Conservation (phyloP, 2,329 filamentous ascomycete genomes). For the Cladosporium sp. region DNA sequence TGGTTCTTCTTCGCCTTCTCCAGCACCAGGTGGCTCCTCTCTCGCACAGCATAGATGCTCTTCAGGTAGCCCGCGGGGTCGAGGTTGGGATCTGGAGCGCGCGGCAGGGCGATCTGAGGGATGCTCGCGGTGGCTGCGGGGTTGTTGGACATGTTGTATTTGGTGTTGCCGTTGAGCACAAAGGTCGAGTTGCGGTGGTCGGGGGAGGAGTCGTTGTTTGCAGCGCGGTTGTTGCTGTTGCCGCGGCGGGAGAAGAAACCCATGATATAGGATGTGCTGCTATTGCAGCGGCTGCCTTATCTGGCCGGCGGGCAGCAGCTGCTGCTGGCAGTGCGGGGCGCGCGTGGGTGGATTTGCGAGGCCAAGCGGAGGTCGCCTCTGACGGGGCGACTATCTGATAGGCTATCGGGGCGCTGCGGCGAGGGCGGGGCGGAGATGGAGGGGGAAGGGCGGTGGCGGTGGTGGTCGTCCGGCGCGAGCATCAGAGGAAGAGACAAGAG, state of each 20-base stretch:
- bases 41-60: slow-evolving; percentile 82
- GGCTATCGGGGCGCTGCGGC: slow-evolving; percentile 1
- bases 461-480: neutral
- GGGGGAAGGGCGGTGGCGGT: neutral
- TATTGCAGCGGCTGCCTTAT: slow-evolving; percentile 5
- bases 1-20: slow-evolving; percentile 73
- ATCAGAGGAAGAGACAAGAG: neutral
- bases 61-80: slow-evolving; percentile 88
- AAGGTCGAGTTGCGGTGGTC: slow-evolving; percentile 16
- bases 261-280: slow-evolving; percentile 32
- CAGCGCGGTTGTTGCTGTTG: slow-evolving; percentile 32
- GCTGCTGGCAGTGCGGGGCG: slow-evolving; percentile 9
- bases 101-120: slow-evolving; percentile 63
- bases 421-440: neutral
- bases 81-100: slow-evolving; percentile 78
- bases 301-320: slow-evolving; percentile 7
- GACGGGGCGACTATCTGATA: neutral
- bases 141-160: slow-evolving; percentile 34
- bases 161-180: slow-evolving; percentile 14
- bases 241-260: slow-evolving; percentile 51
- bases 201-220: slow-evolving; percentile 15
- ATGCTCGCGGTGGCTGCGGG: slow-evolving; percentile 42
- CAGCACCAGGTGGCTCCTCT: slow-evolving; percentile 68
- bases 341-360: neutral
- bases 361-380: neutral